Conservation (phyloP, 192 early-diverging fungal genomes). For the Linnemannia zychae region DNA sequence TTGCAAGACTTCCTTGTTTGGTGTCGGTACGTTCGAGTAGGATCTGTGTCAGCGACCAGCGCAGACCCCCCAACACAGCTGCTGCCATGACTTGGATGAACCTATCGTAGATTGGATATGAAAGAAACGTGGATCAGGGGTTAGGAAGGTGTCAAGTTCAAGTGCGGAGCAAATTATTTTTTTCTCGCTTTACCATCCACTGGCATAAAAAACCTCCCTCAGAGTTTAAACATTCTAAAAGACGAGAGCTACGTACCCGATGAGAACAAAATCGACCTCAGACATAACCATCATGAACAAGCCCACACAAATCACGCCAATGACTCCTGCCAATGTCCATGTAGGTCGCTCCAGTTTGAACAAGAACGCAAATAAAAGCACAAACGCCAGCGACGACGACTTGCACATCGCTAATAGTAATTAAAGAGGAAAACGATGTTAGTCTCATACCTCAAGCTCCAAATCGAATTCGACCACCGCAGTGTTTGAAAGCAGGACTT, state of each 20-base stretch:
- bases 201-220: too few species aligned
- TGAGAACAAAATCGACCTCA: slow-evolving; percentile 84
- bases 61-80: slow-evolving; percentile 86
- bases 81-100: slow-evolving; percentile 85
- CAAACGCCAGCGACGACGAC: slow-evolving; percentile 79
- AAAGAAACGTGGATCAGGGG: not conserved
- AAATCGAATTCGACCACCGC: too few species aligned
- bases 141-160: not conserved
- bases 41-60: slow-evolving; percentile 93
- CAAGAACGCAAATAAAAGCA: slow-evolving; percentile 92
- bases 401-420: slow-evolving; percentile 81
- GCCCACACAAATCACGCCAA: slow-evolving; percentile 84
- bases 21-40: slow-evolving; percentile 70
- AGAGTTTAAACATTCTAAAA: too few species aligned
- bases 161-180: not conserved
- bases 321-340: slow-evolving; percentile 77
- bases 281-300: slow-evolving; percentile 90
- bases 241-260: slow-evolving; percentile 67
- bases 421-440: too few species aligned
- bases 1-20: slow-evolving; percentile 83
- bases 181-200: not conserved
- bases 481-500: too few species aligned
- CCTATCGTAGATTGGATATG: slow-evolving; percentile 21
- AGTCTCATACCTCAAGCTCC: too few species aligned
- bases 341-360: slow-evolving; percentile 89